Conservation (phyloP, 768 basidiomycete genomes). For the Suillus paluster region DNA sequence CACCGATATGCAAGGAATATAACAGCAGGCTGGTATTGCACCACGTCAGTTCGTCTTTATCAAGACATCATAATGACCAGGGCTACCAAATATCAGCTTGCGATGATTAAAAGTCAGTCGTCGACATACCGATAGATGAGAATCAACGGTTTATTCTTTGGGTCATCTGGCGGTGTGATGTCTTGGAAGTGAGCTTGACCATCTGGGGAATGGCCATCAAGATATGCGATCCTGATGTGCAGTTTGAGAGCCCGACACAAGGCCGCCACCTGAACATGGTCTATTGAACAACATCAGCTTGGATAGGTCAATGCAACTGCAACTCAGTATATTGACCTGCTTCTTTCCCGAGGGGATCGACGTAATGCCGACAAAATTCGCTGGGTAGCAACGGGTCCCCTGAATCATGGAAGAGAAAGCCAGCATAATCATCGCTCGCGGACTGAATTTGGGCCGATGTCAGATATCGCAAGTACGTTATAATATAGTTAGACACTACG, state of each 20-base stretch:
- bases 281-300: conserved; percentile 38
- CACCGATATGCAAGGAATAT: neutral
- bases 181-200: conserved; percentile 69
- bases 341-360: conserved; percentile 79
- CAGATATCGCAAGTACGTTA: conserved; percentile 79
- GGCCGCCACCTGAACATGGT: conserved; percentile 84
- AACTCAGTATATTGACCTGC: conserved; percentile 53
- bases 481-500: conserved; percentile 71
- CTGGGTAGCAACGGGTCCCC: conserved; percentile 55
- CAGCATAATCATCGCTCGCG: conserved; percentile 61
- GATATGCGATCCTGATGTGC: conserved; percentile 76
- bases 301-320: neutral
- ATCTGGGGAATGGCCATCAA: conserved; percentile 62
- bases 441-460: conserved; percentile 83
- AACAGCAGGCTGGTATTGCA: neutral
- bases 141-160: conserved; percentile 55
- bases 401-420: conserved; percentile 53
- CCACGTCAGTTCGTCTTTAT: conserved; percentile 15
- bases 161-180: conserved; percentile 44
- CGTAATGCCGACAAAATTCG: conserved; percentile 77
- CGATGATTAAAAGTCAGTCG: conserved; percentile 2
- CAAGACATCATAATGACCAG: conserved; percentile 86
- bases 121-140: conserved; percentile 73
- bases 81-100: conserved; percentile 47
- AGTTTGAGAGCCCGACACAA: conserved; percentile 68